Base-by-base conservation (phyloP, 2,329 filamentous ascomycete genomes). In the Huntiella abstrusa region DNA sequence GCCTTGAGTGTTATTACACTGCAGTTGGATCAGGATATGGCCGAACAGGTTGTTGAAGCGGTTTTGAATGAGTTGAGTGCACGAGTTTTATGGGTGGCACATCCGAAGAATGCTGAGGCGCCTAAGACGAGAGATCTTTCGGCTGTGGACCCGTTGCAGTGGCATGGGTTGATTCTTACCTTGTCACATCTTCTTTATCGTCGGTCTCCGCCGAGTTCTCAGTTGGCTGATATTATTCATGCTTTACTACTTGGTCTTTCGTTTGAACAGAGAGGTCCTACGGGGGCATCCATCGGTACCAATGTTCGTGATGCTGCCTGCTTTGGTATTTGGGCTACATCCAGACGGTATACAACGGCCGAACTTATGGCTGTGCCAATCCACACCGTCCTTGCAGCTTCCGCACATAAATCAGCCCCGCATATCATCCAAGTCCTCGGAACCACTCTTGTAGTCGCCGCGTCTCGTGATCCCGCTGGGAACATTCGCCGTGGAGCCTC, bases 231-330 rank as follows among this genome's bases (percentile, higher is more conserved):
- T 46, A 83, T 93, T 37, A 67, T 94, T 2, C 77, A 82, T 49
- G 78, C 82, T 2, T 67, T 96, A 12, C 64, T 93, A 1, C 71
- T 83, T 7, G 87, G 85, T 0, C 67, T 96, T 19, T 77, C 77
- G 1, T 98, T 96, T 57, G 87, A 98, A 60, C 85, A 94, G 56
- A 73, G 87, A 49, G 83, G 80, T 40, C 74, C 84, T 0, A 85
- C 84, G 3, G 88, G 91, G n/a, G 77, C 73, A 10, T 87, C 84
- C 3, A 69, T 88, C 8, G 91, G 91, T 2, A 80, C 83, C 1
- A 94, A 92, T 54, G 87, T 98, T 12, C 76, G 91, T 41, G 91
- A 98, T 63, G 88, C 91, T 10, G 85, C 91, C 3, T 95, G 87
- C 58, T 98, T 96, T 58, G 91, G 91, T 5, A 80, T 96, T 17